phyloP scores from a whole-genome alignment of 371 early-diverging fungal genomes.

The Umbelopsis sp. region DNA sequence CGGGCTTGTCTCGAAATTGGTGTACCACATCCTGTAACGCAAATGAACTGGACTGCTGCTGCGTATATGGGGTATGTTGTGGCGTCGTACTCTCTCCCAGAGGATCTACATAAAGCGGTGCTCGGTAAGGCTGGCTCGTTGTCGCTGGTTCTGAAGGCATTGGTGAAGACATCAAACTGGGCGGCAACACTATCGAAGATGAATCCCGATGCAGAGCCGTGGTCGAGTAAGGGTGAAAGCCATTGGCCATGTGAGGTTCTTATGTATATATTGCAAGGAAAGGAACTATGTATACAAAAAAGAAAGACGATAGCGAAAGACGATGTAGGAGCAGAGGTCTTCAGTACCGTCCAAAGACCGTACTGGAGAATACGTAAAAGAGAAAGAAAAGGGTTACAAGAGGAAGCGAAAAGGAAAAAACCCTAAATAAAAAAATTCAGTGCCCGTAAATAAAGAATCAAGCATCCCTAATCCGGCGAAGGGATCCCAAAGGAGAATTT shows the following conservation, averaged over 20 bases:
- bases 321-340: background rate
- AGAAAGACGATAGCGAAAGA: background rate
- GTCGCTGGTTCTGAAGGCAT: background rate
- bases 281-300: background rate
- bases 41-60: background rate
- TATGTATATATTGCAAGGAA: background rate
- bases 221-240: background rate
- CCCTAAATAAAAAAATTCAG: conserved; percentile 2
- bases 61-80: background rate
- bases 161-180: background rate
- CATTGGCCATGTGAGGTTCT: background rate
- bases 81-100: background rate
- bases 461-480: background rate
- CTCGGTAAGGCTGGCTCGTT: background rate
- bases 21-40: conserved; percentile 40
- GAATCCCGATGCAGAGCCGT: background rate
- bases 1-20: conserved; percentile 54
- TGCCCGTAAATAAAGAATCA: background rate
- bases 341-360: background rate
- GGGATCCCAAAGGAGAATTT: conserved; percentile 17
- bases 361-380: conserved; percentile 10
- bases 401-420: background rate
- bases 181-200: conserved; percentile 5
- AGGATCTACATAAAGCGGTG: background rate
- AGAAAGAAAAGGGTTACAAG: background rate